A percentile compares a stretch with the other conserved stretches of the same genome.
phyloP scores from a whole-genome alignment of 495 filamentous ascomycete genomes.

The Penicillium canariense region DNA sequence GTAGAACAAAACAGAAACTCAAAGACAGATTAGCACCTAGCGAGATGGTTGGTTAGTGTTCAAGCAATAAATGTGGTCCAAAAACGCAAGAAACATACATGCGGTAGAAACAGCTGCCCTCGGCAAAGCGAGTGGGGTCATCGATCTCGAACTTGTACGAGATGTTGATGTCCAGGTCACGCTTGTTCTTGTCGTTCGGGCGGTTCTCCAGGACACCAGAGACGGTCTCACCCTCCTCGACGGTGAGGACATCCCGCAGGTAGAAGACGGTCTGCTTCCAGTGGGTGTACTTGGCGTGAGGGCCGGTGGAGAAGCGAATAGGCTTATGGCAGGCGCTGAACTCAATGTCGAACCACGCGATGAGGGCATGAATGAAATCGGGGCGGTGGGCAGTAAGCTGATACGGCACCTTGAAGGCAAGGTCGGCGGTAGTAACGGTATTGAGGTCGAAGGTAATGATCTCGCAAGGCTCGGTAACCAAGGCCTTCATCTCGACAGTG shows the following conservation, averaged over 20 bases:
- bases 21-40: constrained; percentile 44
- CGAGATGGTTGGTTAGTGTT: constrained; percentile 24
- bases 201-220: constrained; percentile 71
- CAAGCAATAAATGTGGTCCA: not conserved
- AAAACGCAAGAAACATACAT: constrained; percentile 59
- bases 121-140: constrained; percentile 63
- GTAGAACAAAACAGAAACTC: constrained; percentile 21
- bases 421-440: constrained; percentile 67
- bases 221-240: constrained; percentile 74
- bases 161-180: constrained; percentile 90
- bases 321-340: constrained; percentile 93
- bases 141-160: constrained; percentile 75
- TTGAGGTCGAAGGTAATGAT: constrained; percentile 84
- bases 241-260: constrained; percentile 76
- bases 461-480: constrained; percentile 74
- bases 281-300: constrained; percentile 89
- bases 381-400: constrained; percentile 68
- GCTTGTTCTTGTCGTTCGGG: constrained; percentile 90
- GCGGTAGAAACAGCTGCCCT: constrained; percentile 77
- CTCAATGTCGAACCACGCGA: constrained; percentile 98
- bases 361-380: constrained; percentile 92
- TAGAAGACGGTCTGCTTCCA: constrained; percentile 97
- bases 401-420: constrained; percentile 73
- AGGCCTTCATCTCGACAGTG: constrained; percentile 72
- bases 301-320: constrained; percentile 79